Evolutionary conservation across 495 filamentous ascomycete species (phyloP), one percentile per base, ranked within the genome.

Genomic region (Podospora pseudocomata): DNA sequence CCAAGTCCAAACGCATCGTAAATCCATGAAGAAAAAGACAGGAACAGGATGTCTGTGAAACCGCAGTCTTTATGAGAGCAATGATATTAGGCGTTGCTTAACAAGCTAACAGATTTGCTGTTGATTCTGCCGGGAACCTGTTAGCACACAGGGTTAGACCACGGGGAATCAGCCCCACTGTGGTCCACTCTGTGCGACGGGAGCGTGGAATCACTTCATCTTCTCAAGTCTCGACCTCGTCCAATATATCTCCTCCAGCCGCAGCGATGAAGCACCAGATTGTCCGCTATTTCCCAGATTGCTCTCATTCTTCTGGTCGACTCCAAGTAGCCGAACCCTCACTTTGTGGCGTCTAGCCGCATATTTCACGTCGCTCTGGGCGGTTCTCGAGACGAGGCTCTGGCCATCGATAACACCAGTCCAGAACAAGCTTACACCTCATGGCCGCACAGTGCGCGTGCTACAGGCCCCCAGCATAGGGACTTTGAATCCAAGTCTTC

Each of bases 361-460:
- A 58, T 58, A 19, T 58, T 49, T 49, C 15, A 11, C 15, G 39
- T 49, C 39, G 39, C 39, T 49, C 7, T 6, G 55, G 55, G 55
- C 23, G n/a, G n/a, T 19, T 26, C n/a, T 58, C 23, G 55, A 58
- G 55, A 58, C 55, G 55, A 58, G 55, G 55, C 55, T 58, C 55
- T 18, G 39, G 13, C 55, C 55, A 58, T 26, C n/a, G 55, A 58
- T 58, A 58, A 58, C 55, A 26, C 55, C 55, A 58, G n/a, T 58
- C 55, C 55, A 58, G 23, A 58, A 26, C n/a, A 20, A 20, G 55
- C 18, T 6, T 18, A 0, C n/a, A 58, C n/a, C 6, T 19, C 18
- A 7, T 58, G 18, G 55, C 55, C 55, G 55, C 55, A 58, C 55
- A 58, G 55, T 58, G 55, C 55, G 55, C 9, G 5, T 26, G 23